Evolutionary conservation across 257 asterid species (phyloP).

Genomic region (Solanum medicagineum): DNA sequence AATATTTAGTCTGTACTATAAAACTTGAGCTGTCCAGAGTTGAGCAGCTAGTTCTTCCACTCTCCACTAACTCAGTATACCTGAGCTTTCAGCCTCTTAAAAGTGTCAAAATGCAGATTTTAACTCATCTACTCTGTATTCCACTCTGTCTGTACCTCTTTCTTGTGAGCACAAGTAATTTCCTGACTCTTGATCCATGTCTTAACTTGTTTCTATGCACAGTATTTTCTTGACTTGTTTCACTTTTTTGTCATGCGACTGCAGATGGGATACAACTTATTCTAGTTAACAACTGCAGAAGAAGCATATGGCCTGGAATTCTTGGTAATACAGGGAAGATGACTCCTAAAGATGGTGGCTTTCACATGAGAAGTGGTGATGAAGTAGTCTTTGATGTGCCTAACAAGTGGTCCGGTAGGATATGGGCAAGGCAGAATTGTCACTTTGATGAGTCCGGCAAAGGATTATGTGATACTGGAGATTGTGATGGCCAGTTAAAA

Average conservation of each 20-base stretch:
- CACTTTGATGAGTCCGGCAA: constrained; percentile 32
- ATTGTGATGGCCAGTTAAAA: constrained; percentile 49
- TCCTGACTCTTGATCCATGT: not conserved
- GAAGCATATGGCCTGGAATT: constrained; percentile 82
- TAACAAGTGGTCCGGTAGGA: constrained; percentile 78
- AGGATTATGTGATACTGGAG: constrained; percentile 80
- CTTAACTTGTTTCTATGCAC: not conserved
- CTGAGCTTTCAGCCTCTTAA: not conserved
- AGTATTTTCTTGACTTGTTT: not conserved
- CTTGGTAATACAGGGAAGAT: constrained; percentile 66
- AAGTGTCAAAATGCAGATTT: constrained; percentile 17
- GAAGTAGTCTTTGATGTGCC: constrained; percentile 58
- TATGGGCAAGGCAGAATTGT: constrained; percentile 80
- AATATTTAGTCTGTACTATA: not conserved
- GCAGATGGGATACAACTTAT: constrained; percentile 79
- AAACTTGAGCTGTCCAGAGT: not conserved
- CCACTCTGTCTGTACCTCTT: constrained; percentile 20
- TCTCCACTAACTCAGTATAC: not conserved
- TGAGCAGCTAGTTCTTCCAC: not conserved
- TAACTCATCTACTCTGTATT: constrained; percentile 4
- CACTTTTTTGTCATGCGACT: not conserved
- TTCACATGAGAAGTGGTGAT: constrained; percentile 43
- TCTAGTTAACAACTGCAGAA: constrained; percentile 78
- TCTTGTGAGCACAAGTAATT: constrained; percentile 30
- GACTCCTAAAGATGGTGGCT: constrained; percentile 60